These are phyloP conservation scores for Sporothrix humicola DNA, from an alignment of 2,329 filamentous ascomycete genomes.

Conservation along the genomic window DNA sequence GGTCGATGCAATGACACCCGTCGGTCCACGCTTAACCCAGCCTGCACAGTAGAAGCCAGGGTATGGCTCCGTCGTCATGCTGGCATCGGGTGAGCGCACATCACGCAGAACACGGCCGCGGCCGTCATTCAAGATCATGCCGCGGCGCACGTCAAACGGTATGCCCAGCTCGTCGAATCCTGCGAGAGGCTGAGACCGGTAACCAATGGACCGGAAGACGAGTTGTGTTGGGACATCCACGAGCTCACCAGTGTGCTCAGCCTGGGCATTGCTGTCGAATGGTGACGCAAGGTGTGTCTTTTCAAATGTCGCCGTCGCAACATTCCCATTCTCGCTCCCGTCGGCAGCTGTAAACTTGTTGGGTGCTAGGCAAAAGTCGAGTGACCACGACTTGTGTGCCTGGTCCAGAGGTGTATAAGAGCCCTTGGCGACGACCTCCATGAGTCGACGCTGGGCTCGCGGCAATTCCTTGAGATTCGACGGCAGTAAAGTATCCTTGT, in stretches of 20 bases:
- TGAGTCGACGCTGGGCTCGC: constrained; percentile 75
- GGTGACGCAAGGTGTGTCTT: constrained; percentile 61
- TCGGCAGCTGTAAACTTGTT: constrained; percentile 63
- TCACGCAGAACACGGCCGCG: constrained; percentile 69
- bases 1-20: constrained; percentile 92
- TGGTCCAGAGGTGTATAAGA: constrained; percentile 57
- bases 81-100: constrained; percentile 44
- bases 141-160: constrained; percentile 74
- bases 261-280: constrained; percentile 59
- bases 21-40: constrained; percentile 95
- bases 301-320: constrained; percentile 73
- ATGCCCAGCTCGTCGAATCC: constrained; percentile 77
- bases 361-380: constrained; percentile 86
- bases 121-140: constrained; percentile 82
- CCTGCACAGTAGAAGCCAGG: constrained; percentile 89
- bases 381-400: constrained; percentile 74
- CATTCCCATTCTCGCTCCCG: constrained; percentile 50
- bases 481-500: constrained; percentile 69
- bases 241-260: constrained; percentile 56
- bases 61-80: constrained; percentile 52
- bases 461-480: constrained; percentile 70
- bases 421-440: constrained; percentile 81
- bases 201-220: constrained; percentile 94
- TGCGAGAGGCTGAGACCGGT: constrained; percentile 78
- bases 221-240: constrained; percentile 67